phyloP scores from a whole-genome alignment of 352 stramenopile species.

The Aphanomyces euteiches region DNA sequence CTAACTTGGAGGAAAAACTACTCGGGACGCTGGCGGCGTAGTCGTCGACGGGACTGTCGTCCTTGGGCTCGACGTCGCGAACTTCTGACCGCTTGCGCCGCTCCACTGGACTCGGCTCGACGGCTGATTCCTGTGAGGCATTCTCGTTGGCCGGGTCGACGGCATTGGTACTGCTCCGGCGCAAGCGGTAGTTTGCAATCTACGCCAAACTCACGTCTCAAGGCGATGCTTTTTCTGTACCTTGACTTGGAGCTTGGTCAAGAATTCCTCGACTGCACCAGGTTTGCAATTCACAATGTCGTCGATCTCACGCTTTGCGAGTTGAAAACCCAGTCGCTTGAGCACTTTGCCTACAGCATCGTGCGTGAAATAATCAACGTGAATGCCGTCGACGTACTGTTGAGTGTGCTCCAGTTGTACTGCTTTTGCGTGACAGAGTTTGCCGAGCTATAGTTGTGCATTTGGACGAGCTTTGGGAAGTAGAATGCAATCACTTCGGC shows the following conservation, averaged over 20 bases:
- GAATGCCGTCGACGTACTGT: slow-evolving; percentile 46
- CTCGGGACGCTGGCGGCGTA: background rate
- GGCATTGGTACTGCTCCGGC: slow-evolving; percentile 42
- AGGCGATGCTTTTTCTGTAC: slow-evolving; percentile 34
- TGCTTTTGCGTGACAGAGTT: slow-evolving; percentile 93
- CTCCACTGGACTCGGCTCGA: background rate
- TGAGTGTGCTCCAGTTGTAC: slow-evolving; percentile 96
- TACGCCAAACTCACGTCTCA: slow-evolving; percentile 34
- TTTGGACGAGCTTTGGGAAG: slow-evolving; percentile 93
- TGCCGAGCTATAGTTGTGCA: slow-evolving; percentile 95
- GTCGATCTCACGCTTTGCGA: slow-evolving; percentile 89
- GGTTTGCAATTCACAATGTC: slow-evolving; percentile 86
- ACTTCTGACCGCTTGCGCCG: slow-evolving; percentile 28
- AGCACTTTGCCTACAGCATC: slow-evolving; percentile 72
- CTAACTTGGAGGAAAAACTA: slow-evolving; percentile 5
- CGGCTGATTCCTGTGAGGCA: slow-evolving; percentile 13
- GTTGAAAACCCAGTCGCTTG: slow-evolving; percentile 70
- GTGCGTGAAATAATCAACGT: slow-evolving; percentile 25
- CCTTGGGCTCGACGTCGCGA: slow-evolving; percentile 19
- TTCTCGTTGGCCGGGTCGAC: slow-evolving; percentile 27
- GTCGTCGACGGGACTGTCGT: slow-evolving; percentile 40
- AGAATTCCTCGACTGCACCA: slow-evolving; percentile 86
- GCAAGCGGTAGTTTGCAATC: slow-evolving; percentile 65
- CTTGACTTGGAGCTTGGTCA: slow-evolving; percentile 89
- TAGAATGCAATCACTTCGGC: slow-evolving; percentile 93